Base-by-base conservation (phyloP, 371 early-diverging fungal genomes). In the Mucor lusitanicus region DNA sequence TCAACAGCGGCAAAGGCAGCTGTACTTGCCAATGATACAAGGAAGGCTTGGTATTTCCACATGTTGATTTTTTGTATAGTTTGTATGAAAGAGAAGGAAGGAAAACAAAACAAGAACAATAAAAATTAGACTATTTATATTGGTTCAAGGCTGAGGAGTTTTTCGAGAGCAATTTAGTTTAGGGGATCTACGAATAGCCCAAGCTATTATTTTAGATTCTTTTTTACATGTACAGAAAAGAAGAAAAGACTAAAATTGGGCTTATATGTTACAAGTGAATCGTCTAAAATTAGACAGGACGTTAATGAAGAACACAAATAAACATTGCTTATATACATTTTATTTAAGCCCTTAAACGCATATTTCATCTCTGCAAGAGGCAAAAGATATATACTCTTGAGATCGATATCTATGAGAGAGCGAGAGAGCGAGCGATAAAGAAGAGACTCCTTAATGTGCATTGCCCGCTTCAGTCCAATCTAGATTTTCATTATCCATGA, bases 1-100 rank as follows among this genome's bases (percentile, higher is more conserved):
- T 72, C 72, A n/a, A 68, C 58, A 27, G 68, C 50, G 11, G 57
- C 72, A n/a, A 57, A 39, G 15, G 57, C 70, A 17, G 53, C 60
- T 50, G 62, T 21, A 35, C 69, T 59, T 59, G 64, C 40, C 17
- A 69, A 54, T 54, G 60, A 50, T 15, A 69, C 37, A 12, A 69
- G 19, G 15, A 69, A 27, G 13, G 64, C 64, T 59, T 69, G 65
- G 25, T 65, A 65, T 19, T 65, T 65, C 65, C 57, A 56, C 64
- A 64, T 63, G 28, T 28, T 33, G 59, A 11, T 15, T 42, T 17
- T 60, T 32, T 25, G 6, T 46, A 15, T 6, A 59, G 25, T 17
- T 2, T 23, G 21, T 27, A 40, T 27, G 40, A 42, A 33, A 46
- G 27, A 59, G 35, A 28, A 32, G n/a, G 46, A 60, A 37, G 46